Evolutionary conservation across 345 rosid species (phyloP).

Genomic region (Ceriops decandra): DNA sequence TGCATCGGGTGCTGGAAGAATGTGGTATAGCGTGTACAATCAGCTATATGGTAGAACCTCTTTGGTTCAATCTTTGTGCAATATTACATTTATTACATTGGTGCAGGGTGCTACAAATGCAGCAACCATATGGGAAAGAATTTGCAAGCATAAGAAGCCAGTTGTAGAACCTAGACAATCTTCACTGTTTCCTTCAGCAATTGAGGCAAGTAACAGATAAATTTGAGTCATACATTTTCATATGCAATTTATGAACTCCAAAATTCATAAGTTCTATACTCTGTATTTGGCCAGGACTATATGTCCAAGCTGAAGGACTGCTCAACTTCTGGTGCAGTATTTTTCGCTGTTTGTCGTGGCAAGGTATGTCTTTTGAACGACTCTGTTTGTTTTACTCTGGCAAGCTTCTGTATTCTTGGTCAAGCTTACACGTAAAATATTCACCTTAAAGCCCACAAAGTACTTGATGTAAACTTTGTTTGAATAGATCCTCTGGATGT

Average conservation of each 20-base stretch:
- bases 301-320: conserved; percentile 74
- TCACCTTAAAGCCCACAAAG: too few species aligned
- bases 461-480: neutral
- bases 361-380: conserved; percentile 50
- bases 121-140: conserved; percentile 90
- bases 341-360: conserved; percentile 98
- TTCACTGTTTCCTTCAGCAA: conserved; percentile 64
- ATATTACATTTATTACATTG: conserved; percentile 15
- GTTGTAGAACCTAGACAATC: conserved; percentile 94
- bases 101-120: conserved; percentile 55
- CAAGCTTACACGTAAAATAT: too few species aligned
- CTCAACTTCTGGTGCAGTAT: conserved; percentile 72
- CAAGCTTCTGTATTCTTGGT: conserved; percentile 5
- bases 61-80: conserved; percentile 13
- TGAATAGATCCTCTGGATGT: neutral
- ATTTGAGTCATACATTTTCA: conserved; percentile 17
- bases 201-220: conserved; percentile 48
- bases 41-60: conserved; percentile 15
- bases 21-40: conserved; percentile 43
- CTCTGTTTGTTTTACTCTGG: conserved; percentile 12
- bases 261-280: too few species aligned
- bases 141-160: conserved; percentile 84
- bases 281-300: conserved; percentile 52
- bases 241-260: neutral
- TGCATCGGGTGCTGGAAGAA: conserved; percentile 86